A percentile compares a stretch with the other conserved stretches of the same genome.
Conservation (phyloP, 2,329 filamentous ascomycete genomes). For the Sphaerulina musiva region DNA sequence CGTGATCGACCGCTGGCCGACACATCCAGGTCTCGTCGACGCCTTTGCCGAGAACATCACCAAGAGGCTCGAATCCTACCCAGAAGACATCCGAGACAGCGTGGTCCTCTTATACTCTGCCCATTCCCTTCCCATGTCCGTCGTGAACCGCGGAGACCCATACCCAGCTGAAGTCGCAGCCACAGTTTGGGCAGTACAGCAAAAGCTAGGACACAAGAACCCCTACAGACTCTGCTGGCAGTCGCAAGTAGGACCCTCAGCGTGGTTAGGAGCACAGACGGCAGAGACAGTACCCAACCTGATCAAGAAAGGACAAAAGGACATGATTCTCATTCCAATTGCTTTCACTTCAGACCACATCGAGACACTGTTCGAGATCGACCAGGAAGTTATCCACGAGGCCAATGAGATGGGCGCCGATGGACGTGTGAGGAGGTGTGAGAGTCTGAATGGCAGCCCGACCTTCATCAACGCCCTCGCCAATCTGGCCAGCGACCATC, state of each 20-base stretch:
- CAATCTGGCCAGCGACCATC: constrained; percentile 74
- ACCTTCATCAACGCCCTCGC: constrained; percentile 88
- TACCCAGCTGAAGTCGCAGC: constrained; percentile 94
- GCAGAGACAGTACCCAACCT: constrained; percentile 81
- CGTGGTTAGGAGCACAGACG: constrained; percentile 94
- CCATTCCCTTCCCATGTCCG: constrained; percentile 92
- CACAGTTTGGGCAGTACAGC: constrained; percentile 95
- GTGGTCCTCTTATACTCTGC: constrained; percentile 85
- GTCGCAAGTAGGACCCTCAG: constrained; percentile 89
- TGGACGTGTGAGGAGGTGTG: constrained; percentile 68
- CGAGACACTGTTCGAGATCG: constrained; percentile 90
- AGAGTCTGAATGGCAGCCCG: constrained; percentile 83
- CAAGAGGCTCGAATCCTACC: constrained; percentile 74
- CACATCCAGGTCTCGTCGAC: constrained; percentile 82
- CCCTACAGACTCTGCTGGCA: constrained; percentile 96
- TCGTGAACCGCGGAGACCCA: constrained; percentile 91
- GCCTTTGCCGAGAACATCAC: constrained; percentile 92
- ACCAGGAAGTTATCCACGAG: constrained; percentile 90
- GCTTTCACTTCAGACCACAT: constrained; percentile 99
- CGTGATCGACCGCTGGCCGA: constrained; percentile 95
- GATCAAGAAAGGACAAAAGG: constrained; percentile 82
- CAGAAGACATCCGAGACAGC: constrained; percentile 67
- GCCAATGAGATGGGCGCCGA: constrained; percentile 64
- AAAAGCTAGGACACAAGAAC: constrained; percentile 77
- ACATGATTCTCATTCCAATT: constrained; percentile 86